Evolutionary conservation across 2,329 filamentous ascomycete species (phyloP), one percentile per base, ranked within the genome.

Genomic region (Orbilia ellipsospora): DNA sequence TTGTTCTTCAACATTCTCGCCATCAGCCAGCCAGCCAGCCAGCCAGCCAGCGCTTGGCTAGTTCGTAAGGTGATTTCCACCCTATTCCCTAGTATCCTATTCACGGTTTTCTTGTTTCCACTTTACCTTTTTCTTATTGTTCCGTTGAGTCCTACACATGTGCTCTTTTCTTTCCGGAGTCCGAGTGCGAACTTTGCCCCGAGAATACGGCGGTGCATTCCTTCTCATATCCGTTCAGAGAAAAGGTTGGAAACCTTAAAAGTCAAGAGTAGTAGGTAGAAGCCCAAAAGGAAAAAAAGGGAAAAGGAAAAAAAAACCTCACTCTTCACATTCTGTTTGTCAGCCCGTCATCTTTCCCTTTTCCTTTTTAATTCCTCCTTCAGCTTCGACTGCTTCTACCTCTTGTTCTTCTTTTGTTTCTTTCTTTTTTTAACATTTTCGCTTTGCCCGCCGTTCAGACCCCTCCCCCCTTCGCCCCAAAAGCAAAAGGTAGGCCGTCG

Each of bases 81-180:
- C 62, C 57, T 57, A 65, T 75, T 40, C 31, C 54, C 13, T 1
- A 5, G 16, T 48, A 15, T 18, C 13, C 6, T 48, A 6, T 48
- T 48, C 13, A 15, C 44, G 44, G 2, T 48, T 48, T 48, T 48
- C 8, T 48, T 48, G 4, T 48, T 59, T 56, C 28, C 44, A 48
- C 6, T 18, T n/a, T 13, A 7, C 16, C 16, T 48, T 23, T 23
- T 51, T 52, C 48, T 52, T 28, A 50, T 50, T 62, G 12, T 45
- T 8, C 23, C n/a, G 18, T 26, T 67, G 23, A 36, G 31, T 18
- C 16, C 10, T 50, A 42, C 48, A 55, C 56, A 55, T 61, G 67
- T 76, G 67, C 73, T 75, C 66, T 69, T 74, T 78, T 67, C 72
- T 73, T 77, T 66, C 45, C 67, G 65, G 67, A 65, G 48, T 59